A percentile compares a stretch with the other conserved stretches of the same genome.
phyloP scores from a whole-genome alignment of 768 basidiomycete species.

The Mycena albidolilacea region DNA sequence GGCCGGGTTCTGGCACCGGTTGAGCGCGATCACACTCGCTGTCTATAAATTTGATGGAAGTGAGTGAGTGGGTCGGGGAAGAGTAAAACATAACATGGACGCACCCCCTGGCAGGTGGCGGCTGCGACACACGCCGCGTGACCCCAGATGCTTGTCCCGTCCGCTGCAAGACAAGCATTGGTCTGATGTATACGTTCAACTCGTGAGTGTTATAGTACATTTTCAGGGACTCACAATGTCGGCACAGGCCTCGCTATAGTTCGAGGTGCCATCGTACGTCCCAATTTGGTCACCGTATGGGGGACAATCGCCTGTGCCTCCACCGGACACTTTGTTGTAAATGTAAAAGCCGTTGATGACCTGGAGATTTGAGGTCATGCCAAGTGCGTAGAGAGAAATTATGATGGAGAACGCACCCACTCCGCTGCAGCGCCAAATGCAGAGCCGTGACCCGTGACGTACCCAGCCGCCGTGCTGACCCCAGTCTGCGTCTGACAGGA shows the following conservation, averaged over 20 bases:
- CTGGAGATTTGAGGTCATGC: slow-evolving; percentile 12
- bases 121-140: slow-evolving; percentile 26
- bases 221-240: slow-evolving; percentile 28
- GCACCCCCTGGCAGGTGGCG: slow-evolving; percentile 31
- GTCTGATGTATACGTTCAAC: slow-evolving; percentile 12
- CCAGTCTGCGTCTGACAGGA: slow-evolving; percentile 36
- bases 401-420: slow-evolving; percentile 26
- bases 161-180: slow-evolving; percentile 15
- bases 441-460: slow-evolving; percentile 34
- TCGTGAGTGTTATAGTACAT: slow-evolving; percentile 4
- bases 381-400: slow-evolving; percentile 6
- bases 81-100: neutral
- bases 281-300: slow-evolving; percentile 10
- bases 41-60: slow-evolving; percentile 15
- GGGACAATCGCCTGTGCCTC: slow-evolving; percentile 6
- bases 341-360: slow-evolving; percentile 17
- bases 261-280: slow-evolving; percentile 17
- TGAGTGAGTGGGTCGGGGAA: neutral
- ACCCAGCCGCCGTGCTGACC: slow-evolving; percentile 32
- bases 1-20: slow-evolving; percentile 35
- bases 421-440: slow-evolving; percentile 34
- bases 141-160: slow-evolving; percentile 34
- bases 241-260: slow-evolving; percentile 15
- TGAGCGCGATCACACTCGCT: slow-evolving; percentile 23
- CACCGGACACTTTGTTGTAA: slow-evolving; percentile 10